Base-by-base conservation (phyloP, 805 yeast species). In the Metschnikowia similis region DNA sequence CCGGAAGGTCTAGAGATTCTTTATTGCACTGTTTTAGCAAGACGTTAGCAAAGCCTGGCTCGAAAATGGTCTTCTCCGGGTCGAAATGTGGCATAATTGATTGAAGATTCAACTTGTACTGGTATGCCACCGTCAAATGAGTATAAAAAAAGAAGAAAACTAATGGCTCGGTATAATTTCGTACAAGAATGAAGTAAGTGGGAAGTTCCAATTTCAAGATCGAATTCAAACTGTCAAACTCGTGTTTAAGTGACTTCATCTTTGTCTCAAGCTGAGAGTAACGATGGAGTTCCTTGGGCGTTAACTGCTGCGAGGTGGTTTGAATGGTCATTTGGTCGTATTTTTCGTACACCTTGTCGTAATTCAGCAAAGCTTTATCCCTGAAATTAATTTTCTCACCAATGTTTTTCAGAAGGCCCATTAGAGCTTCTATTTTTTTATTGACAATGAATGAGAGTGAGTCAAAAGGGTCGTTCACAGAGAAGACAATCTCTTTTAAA, bases 131-230 rank as follows among this genome's bases (percentile, higher is more conserved):
- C 6, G 68, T 57, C 31, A 75, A 60, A 34, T 72, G 73, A 4
- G 71, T 59, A 51, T 61, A 81, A 52, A 69, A 79, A 11, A 69
- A 49, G 49, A 66, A 57, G 2, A 55, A 48, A 29, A 70, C 63
- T 4, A 76, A 43, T 4, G 70, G 71, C 26, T 61, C 58, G 36
- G 72, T 57, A 26, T 74, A 57, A 7, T 48, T 28, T 3, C 63
- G 50, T 0, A 74, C 61, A 9, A 74, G 59, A 6, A 62, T 49
- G 48, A 75, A 66, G 43, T 79, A 75, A 3, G 52, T 44, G 0
- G 85, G 84, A 1, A 82, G 56, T 38, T 81, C 85, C 30, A 49
- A 50, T 49, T 78, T 77, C 52, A 82, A 64, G 3, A 55, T 45
- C 4, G 57, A 52, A 57, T 80, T 77, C 34, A 70, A 52, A 9